These are phyloP conservation scores for Stephanodiscus minutulus DNA, from an alignment of 108 stramenopile genomes.

Conservation along the genomic window DNA sequence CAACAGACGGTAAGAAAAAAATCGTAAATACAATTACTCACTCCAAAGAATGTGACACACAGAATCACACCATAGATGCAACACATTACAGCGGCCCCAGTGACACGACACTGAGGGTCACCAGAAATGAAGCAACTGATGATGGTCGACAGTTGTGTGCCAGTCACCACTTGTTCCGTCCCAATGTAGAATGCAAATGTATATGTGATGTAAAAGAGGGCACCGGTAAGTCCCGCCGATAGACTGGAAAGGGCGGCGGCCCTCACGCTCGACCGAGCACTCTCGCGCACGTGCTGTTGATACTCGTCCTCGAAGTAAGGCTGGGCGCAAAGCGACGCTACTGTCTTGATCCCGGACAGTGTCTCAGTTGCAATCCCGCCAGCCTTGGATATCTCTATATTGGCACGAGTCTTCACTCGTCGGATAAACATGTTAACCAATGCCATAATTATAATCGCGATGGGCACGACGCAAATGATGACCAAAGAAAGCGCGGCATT, in stretches of 20 bases:
- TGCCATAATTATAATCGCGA: conserved; percentile 27
- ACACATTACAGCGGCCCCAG: conserved; percentile 47
- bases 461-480: conserved; percentile 43
- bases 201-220: conserved; percentile 50
- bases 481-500: conserved; percentile 36
- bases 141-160: conserved; percentile 9
- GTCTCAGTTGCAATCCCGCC: conserved; percentile 63
- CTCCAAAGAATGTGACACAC: conserved; percentile 34
- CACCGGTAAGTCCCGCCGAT: conserved; percentile 41
- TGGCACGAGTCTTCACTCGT: conserved; percentile 26
- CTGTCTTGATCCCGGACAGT: conserved; percentile 64
- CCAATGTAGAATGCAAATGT: conserved; percentile 45
- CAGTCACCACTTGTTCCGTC: conserved; percentile 45
- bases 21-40: conserved; percentile 1
- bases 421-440: conserved; percentile 27
- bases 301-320: conserved; percentile 42
- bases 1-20: background rate
- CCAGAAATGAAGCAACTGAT: conserved; percentile 31
- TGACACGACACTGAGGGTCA: conserved; percentile 44
- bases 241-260: conserved; percentile 34
- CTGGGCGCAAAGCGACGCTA: conserved; percentile 59
- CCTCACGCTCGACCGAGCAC: conserved; percentile 21
- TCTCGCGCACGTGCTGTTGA: conserved; percentile 17
- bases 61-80: conserved; percentile 50
- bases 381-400: conserved; percentile 27